phyloP scores from a whole-genome alignment of 768 basidiomycete genomes.

The Mrakia blollopis region DNA sequence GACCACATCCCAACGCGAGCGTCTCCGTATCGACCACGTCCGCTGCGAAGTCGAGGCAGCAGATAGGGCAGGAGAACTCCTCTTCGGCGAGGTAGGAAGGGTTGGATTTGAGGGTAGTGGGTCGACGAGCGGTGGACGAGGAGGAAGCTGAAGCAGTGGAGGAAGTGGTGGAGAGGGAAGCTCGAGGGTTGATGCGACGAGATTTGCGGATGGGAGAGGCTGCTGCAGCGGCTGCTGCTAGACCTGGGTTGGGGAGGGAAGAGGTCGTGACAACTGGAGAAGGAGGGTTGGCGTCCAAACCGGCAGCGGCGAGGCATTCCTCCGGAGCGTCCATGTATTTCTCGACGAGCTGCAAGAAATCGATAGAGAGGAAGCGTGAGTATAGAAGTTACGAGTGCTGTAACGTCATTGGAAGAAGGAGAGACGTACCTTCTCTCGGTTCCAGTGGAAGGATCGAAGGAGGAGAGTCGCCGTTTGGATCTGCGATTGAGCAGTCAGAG shows the following conservation, averaged over 20 bases:
- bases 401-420: not conserved
- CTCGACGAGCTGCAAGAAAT: conserved; percentile 21
- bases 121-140: conserved; percentile 36
- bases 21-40: conserved; percentile 62
- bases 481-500: too few species aligned
- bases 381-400: not conserved
- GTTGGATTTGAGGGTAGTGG: conserved; percentile 34
- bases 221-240: conserved; percentile 5
- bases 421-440: conserved; percentile 71
- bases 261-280: conserved; percentile 6
- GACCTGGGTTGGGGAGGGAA: conserved; percentile 18
- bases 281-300: conserved; percentile 47
- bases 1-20: conserved; percentile 71
- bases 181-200: conserved; percentile 41
- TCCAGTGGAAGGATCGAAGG: conserved; percentile 82
- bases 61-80: conserved; percentile 85
- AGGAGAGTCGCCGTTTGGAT: conserved; percentile 65
- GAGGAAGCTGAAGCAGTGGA: conserved; percentile 47
- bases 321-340: conserved; percentile 84
- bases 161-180: conserved; percentile 46
- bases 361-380: not conserved
- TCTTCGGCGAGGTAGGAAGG: conserved; percentile 46
- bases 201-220: conserved; percentile 26
- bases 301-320: conserved; percentile 66
- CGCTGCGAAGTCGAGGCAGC: conserved; percentile 54